Conservation (phyloP, 1,139 yeast species). For the Pichia norvegensis region DNA sequence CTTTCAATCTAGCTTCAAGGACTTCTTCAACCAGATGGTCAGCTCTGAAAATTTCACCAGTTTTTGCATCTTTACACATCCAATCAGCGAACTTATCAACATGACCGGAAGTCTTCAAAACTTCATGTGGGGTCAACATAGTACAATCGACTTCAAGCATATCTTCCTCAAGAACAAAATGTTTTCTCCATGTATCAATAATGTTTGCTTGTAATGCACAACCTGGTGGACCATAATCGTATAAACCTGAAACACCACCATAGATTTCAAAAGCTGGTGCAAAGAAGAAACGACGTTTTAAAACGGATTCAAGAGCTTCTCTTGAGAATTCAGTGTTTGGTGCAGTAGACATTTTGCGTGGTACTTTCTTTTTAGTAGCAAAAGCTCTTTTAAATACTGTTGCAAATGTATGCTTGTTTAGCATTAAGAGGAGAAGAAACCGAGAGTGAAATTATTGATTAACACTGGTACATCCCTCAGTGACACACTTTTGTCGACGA, state of each 20-base stretch:
- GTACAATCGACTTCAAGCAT: constrained; percentile 98
- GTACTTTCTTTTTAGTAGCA: background rate
- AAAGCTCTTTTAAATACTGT: constrained; percentile 1
- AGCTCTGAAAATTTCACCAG: constrained; percentile 98
- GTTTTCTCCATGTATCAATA: constrained; percentile 94
- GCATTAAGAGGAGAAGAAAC: background rate
- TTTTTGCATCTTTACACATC: constrained; percentile 94
- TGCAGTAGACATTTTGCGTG: constrained; percentile 1
- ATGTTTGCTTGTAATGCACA: constrained; percentile 96
- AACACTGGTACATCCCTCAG: background rate
- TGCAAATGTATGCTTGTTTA: background rate
- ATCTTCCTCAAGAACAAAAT: constrained; percentile 93
- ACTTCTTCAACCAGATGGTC: constrained; percentile 98
- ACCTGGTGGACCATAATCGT: constrained; percentile 99
- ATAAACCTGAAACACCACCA: constrained; percentile 97
- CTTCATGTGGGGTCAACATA: constrained; percentile 96
- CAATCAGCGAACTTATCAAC: constrained; percentile 98
- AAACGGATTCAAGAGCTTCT: constrained; percentile 80
- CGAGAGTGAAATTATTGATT: background rate
- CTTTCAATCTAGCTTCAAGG: constrained; percentile 88
- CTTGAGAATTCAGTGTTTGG: constrained; percentile 48
- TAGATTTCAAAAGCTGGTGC: constrained; percentile 97
- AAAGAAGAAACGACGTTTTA: constrained; percentile 92
- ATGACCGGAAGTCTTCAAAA: constrained; percentile 96
- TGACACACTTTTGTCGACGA: constrained; percentile 1